Evolutionary conservation across 2,329 filamentous ascomycete genomes (phyloP).

Genomic region (Lanzia echinophila): DNA sequence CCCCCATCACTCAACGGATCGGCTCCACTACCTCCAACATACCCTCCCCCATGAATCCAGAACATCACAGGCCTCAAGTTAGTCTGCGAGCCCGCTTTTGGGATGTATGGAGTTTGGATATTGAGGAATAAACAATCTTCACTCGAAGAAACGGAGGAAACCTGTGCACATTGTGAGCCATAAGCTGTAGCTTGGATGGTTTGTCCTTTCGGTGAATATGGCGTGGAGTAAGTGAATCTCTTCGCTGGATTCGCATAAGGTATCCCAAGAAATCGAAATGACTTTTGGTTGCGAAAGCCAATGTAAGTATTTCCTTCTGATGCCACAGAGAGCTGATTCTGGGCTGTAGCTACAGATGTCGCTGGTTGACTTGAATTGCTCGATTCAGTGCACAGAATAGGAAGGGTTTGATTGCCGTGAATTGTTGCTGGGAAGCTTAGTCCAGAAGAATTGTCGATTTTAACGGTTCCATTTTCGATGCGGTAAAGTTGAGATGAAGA

Average conservation of each 20-base stretch:
- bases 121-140: slow-evolving; percentile 28
- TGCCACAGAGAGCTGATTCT: slow-evolving; percentile 35
- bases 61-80: slow-evolving; percentile 31
- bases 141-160: slow-evolving; percentile 30
- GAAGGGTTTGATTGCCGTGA: slow-evolving; percentile 30
- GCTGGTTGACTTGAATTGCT: slow-evolving; percentile 29
- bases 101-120: slow-evolving; percentile 35
- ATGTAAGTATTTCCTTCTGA: slow-evolving; percentile 40
- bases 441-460: slow-evolving; percentile 28
- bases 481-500: slow-evolving; percentile 35
- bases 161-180: slow-evolving; percentile 27
- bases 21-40: slow-evolving; percentile 19
- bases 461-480: slow-evolving; percentile 36
- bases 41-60: slow-evolving; percentile 33
- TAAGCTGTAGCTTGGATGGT: slow-evolving; percentile 40
- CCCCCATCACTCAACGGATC: slow-evolving; percentile 25
- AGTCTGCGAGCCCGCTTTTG: slow-evolving; percentile 16
- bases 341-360: slow-evolving; percentile 29
- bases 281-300: slow-evolving; percentile 48
- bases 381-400: slow-evolving; percentile 46
- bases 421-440: slow-evolving; percentile 32
- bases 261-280: slow-evolving; percentile 34
- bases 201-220: slow-evolving; percentile 39
- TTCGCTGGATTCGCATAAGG: slow-evolving; percentile 22
- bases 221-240: slow-evolving; percentile 34